phyloP scores from a whole-genome alignment of 352 stramenopile genomes.

The Globisporangium barbulae region DNA sequence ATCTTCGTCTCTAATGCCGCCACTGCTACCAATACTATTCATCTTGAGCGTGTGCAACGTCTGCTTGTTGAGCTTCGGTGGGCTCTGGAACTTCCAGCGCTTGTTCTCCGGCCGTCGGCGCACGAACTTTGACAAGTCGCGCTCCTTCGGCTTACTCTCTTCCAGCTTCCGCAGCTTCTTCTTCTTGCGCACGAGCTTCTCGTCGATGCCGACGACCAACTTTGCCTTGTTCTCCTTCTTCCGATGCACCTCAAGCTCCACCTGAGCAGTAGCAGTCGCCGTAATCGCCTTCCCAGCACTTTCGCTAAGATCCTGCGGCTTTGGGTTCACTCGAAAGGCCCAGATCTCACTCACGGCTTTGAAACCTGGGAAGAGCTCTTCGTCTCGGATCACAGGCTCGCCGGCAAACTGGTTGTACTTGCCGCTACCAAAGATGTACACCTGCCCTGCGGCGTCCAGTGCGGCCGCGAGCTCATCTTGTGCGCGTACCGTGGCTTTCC shows the following conservation, averaged over 20 bases:
- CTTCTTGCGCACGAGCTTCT: conserved; percentile 9
- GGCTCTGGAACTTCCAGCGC: conserved; percentile 60
- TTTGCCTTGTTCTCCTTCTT: conserved; percentile 4
- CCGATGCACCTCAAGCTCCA: neutral
- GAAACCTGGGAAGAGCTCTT: conserved; percentile 61
- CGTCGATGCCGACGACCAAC: conserved; percentile 3
- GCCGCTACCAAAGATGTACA: conserved; percentile 91
- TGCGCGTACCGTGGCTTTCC: conserved; percentile 57
- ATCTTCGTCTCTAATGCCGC: neutral
- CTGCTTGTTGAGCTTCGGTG: conserved; percentile 49
- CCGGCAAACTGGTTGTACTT: conserved; percentile 82
- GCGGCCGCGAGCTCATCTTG: conserved; percentile 82
- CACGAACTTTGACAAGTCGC: conserved; percentile 41
- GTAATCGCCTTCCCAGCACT: neutral
- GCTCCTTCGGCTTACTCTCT: conserved; percentile 11
- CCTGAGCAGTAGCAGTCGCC: neutral
- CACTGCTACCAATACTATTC: neutral
- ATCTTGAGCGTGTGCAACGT: conserved; percentile 27
- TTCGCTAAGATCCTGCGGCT: neutral
- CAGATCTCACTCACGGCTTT: conserved; percentile 62
- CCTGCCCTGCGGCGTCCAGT: conserved; percentile 89
- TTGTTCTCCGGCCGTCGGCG: conserved; percentile 61
- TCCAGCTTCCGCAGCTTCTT: conserved; percentile 13
- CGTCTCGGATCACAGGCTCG: conserved; percentile 40
- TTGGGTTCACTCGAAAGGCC: conserved; percentile 41